phyloP scores from a whole-genome alignment of 768 basidiomycete species.

The Psilocybe subaeruginosa region DNA sequence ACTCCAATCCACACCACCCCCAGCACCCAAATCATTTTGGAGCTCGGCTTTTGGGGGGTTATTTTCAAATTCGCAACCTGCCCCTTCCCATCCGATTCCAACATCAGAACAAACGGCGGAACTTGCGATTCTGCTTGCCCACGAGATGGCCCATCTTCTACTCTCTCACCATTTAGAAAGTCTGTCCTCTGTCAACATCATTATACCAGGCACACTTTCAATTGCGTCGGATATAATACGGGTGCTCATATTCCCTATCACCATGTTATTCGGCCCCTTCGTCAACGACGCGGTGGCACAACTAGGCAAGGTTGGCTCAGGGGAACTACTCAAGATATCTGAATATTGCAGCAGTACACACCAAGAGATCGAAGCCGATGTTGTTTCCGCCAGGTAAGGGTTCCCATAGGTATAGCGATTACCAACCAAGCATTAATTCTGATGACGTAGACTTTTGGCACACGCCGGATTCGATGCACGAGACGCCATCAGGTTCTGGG shows the following conservation, averaged over 20 bases:
- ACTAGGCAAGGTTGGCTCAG: constrained; percentile 74
- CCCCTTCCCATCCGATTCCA: constrained; percentile 51
- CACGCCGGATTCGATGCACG: constrained; percentile 91
- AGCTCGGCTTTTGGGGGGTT: constrained; percentile 50
- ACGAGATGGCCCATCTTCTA: constrained; percentile 92
- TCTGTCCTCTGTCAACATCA: constrained; percentile 80
- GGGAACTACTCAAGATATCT: constrained; percentile 71
- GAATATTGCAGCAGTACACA: constrained; percentile 78
- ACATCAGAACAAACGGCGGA: constrained; percentile 85
- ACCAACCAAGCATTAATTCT: constrained; percentile 6
- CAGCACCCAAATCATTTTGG: constrained; percentile 44
- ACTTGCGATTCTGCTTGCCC: constrained; percentile 88
- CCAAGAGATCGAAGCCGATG: constrained; percentile 93
- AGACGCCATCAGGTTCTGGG: constrained; percentile 84
- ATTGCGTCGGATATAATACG: constrained; percentile 77
- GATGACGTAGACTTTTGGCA: constrained; percentile 72
- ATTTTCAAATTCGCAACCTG: constrained; percentile 33
- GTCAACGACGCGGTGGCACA: constrained; percentile 92
- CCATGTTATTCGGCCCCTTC: constrained; percentile 92
- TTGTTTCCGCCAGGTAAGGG: constrained; percentile 81
- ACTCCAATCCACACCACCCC: constrained; percentile 14
- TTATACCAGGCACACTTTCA: constrained; percentile 79
- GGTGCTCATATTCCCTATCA: constrained; percentile 83
- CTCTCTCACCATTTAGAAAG: constrained; percentile 92
- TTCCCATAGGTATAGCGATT: neutral